These are phyloP conservation scores for Pelargonium exstipulatum DNA, from an alignment of 441 rosid species.

Conservation along the genomic window DNA sequence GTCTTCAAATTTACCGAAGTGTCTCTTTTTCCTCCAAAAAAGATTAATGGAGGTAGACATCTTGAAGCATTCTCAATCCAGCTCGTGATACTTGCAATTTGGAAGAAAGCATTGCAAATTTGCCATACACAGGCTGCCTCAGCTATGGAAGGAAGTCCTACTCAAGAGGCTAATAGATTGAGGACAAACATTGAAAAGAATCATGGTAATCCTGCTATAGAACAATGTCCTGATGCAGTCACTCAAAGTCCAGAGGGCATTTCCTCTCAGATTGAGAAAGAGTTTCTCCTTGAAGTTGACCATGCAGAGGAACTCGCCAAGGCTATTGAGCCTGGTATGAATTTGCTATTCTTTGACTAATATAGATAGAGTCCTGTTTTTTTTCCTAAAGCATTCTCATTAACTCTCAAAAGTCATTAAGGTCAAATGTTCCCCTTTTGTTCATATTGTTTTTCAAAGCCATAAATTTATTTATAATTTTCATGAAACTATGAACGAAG, in stretches of 20 bases:
- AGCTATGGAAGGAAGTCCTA: slow-evolving; percentile 76
- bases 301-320: slow-evolving; percentile 81
- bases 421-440: not conserved
- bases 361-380: not conserved
- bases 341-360: not conserved
- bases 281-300: slow-evolving; percentile 71
- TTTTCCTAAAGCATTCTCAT: too few relatives aligned
- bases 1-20: not conserved
- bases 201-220: slow-evolving; percentile 37
- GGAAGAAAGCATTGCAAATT: slow-evolving; percentile 89
- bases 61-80: slow-evolving; percentile 90
- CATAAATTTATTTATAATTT: not conserved
- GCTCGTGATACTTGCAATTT: slow-evolving; percentile 82
- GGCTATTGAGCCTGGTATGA: slow-evolving; percentile 63
- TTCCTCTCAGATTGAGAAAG: slow-evolving; percentile 61
- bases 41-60: slow-evolving; percentile 48
- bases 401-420: not conserved
- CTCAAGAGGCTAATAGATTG: slow-evolving; percentile 39
- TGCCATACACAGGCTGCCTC: slow-evolving; percentile 93
- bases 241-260: slow-evolving; percentile 41
- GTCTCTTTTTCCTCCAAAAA: slow-evolving; percentile 9
- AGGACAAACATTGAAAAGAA: slow-evolving; percentile 47
- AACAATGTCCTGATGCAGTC: slow-evolving; percentile 30
- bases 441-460: not conserved
- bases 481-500: too few relatives aligned